A percentile compares a stretch with the other conserved stretches of the same genome.
phyloP scores from a whole-genome alignment of 2,329 filamentous ascomycete species.

The Boeremia lycopersici region DNA sequence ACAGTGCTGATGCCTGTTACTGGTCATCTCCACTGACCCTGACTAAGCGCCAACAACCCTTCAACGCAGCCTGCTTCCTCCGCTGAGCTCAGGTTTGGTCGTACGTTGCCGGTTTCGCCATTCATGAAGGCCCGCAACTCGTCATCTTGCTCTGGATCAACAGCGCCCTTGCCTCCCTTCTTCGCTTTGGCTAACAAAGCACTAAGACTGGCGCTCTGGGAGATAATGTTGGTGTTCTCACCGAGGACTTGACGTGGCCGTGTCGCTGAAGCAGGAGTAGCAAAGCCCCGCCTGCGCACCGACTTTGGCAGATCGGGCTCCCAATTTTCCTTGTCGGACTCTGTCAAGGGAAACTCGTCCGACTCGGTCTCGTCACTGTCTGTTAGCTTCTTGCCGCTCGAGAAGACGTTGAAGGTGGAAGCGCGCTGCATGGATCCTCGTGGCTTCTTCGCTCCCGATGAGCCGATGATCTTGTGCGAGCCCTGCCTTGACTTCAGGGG shows the following conservation, averaged over 20 bases:
- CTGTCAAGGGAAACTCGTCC: slow-evolving; percentile 62
- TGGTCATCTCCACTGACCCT: slow-evolving; percentile 77
- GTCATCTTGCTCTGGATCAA: slow-evolving; percentile 58
- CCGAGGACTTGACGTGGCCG: slow-evolving; percentile 52
- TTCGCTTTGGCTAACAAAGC: slow-evolving; percentile 43
- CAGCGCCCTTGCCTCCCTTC: slow-evolving; percentile 37
- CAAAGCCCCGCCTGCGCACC: slow-evolving; percentile 36
- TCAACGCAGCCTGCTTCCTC: slow-evolving; percentile 86
- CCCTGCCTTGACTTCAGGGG: slow-evolving; percentile 39
- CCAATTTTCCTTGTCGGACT: slow-evolving; percentile 98
- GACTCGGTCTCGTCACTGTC: slow-evolving; percentile 44
- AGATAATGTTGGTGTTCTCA: slow-evolving; percentile 53
- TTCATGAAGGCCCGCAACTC: slow-evolving; percentile 79
- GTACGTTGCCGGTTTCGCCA: slow-evolving; percentile 62
- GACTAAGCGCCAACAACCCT: slow-evolving; percentile 84
- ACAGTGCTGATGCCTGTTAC: too few relatives aligned
- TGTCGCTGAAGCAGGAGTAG: slow-evolving; percentile 42
- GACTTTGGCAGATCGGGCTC: slow-evolving; percentile 50
- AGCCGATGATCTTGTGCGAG: slow-evolving; percentile 38
- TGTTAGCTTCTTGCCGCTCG: slow-evolving; percentile 34
- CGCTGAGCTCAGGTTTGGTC: slow-evolving; percentile 57
- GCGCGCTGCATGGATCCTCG: slow-evolving; percentile 43
- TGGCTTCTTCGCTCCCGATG: slow-evolving; percentile 45
- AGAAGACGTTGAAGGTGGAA: slow-evolving; percentile 45
- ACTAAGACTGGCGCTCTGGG: slow-evolving; percentile 46